phyloP scores from a whole-genome alignment of 2,329 filamentous ascomycete genomes.

The Magnaporthiopsis rhizophila region DNA sequence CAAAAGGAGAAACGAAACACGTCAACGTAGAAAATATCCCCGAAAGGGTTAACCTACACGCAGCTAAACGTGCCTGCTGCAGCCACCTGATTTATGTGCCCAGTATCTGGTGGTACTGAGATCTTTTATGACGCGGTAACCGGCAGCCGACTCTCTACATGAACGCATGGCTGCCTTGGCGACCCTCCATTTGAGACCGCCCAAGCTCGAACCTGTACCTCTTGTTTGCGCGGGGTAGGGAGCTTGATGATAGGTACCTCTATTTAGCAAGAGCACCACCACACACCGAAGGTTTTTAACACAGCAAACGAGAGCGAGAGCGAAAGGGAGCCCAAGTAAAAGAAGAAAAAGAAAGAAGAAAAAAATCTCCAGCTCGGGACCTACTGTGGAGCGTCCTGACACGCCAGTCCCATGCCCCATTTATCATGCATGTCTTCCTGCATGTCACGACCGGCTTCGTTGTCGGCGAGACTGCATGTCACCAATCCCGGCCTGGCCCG shows the following conservation, averaged over 20 bases:
- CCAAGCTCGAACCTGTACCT: neutral
- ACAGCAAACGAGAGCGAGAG: neutral
- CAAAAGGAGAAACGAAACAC: neutral
- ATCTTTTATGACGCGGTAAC: too few relatives aligned
- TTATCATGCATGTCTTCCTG: slow-evolving; percentile 9
- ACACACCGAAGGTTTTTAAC: too few relatives aligned
- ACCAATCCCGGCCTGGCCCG: neutral
- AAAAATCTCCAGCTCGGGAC: neutral
- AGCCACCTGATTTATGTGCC: neutral
- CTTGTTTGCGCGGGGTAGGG: neutral
- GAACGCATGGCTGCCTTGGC: neutral
- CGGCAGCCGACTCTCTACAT: neutral
- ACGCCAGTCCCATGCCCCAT: slow-evolving; percentile 1
- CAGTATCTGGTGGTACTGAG: neutral
- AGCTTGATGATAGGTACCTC: neutral
- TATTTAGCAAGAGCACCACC: neutral
- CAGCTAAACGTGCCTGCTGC: neutral
- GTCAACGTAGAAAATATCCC: neutral
- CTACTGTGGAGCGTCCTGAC: neutral
- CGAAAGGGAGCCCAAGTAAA: neutral
- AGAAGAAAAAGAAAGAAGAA: neutral
- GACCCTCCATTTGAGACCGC: neutral
- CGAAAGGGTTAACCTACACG: neutral
- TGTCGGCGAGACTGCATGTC: slow-evolving; percentile 3
- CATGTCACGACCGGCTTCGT: slow-evolving; percentile 1